Conservation (phyloP, 1,139 yeast species). For the Geotrichum histeridarum region DNA sequence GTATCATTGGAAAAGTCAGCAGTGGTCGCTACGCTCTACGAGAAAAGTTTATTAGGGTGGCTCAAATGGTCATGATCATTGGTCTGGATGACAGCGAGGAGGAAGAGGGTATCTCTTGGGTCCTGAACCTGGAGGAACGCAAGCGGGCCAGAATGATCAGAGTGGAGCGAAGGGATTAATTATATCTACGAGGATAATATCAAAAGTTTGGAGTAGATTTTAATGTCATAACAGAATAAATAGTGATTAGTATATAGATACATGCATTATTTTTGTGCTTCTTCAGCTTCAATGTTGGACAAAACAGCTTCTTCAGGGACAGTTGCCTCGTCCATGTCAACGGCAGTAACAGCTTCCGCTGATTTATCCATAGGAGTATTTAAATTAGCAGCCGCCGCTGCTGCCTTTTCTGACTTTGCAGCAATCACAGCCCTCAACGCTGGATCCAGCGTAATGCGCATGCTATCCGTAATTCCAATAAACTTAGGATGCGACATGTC, state of each 20-base stretch:
- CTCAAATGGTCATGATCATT: conserved; percentile 74
- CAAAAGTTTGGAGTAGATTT: neutral
- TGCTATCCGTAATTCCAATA: conserved; percentile 36
- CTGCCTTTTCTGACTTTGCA: conserved; percentile 10
- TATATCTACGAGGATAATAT: neutral
- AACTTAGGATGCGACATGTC: conserved; percentile 43
- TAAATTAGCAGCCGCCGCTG: neutral
- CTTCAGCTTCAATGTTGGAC: neutral
- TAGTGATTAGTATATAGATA: neutral
- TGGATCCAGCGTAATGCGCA: conserved; percentile 38
- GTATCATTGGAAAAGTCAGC: conserved; percentile 47
- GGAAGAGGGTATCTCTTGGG: conserved; percentile 66
- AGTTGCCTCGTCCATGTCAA: conserved; percentile 15
- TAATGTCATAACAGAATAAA: conserved; percentile 5
- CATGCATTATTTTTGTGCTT: neutral
- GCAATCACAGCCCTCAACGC: conserved; percentile 15
- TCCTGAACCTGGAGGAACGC: conserved; percentile 71
- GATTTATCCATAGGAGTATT: neutral
- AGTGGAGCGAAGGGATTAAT: conserved; percentile 38
- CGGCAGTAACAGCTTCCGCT: conserved; percentile 10
- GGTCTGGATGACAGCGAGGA: conserved; percentile 82
- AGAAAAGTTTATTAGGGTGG: conserved; percentile 71
- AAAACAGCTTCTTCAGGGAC: conserved; percentile 16
- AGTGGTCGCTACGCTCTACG: conserved; percentile 55
- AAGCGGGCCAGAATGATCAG: conserved; percentile 43